Evolutionary conservation across 345 rosid species (phyloP), one percentile per base, ranked within the genome.

Genomic region (Dimocarpus longan): DNA sequence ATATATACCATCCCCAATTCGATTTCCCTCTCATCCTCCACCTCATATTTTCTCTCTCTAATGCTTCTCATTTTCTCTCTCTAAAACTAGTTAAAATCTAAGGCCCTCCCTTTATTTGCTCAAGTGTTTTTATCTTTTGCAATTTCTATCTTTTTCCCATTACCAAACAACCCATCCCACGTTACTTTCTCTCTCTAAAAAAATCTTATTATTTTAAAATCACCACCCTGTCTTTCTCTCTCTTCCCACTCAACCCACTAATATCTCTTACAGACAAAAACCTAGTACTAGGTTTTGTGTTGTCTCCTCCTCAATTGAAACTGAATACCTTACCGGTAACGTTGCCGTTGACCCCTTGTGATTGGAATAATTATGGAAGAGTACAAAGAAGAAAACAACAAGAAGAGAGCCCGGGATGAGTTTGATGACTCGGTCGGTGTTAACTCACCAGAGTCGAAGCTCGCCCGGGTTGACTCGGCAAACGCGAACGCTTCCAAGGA

Each of bases 1-100:
- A 86, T 89, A 89, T 84, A 87, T 75, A 81, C 75, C 84, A 74
- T 66, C 82, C 62, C 39, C 76, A 10, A 65, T 59, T 68, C 73
- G 78, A 63, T 78, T 76, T 69, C 80, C 77, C 60, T 40, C 72
- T 67, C 79, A 63, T 65, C 81, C 71, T 37, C 6, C 71, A 12
- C 70, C 40, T 21, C 54, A 0, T 13, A 42, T 78, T 79, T 83
- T 86, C 84, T 83, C 85, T 85, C 90, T 82, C 84, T 78, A 83
- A 11, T 46, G 52, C 52, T 24, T 50, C 28, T 7, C 5, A n/a
- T 1, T 48, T 22, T 57, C 80, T 70, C 65, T 67, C 26, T 28
- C 73, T 13, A 12, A 18, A 10, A 0, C 44, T 57, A 5, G 59
- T n/a, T 15, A 54, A 16, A 16, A 22, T 1, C 21, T 1, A 32